Conservation (phyloP, 192 early-diverging fungal species). For the Chytriomyces sp. region DNA sequence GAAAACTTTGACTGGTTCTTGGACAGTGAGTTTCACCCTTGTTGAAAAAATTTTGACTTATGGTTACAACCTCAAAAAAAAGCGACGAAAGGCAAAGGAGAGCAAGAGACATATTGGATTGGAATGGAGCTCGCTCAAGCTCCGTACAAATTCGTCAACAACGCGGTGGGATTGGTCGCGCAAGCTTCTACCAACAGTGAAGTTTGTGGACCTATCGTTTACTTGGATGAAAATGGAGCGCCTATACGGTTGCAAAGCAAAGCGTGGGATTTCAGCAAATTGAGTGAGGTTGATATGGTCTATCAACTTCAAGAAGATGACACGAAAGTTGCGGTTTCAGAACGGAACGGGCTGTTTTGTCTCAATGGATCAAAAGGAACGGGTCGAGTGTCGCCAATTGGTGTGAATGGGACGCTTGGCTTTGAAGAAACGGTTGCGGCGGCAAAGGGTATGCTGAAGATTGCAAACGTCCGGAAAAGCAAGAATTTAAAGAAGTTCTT, state of each 20-base stretch:
- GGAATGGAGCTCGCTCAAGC: neutral
- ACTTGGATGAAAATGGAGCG: neutral
- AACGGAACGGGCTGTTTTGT: too few species aligned
- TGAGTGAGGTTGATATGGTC: too few species aligned
- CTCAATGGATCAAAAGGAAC: too few species aligned
- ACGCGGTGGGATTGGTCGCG: neutral
- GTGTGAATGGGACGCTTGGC: too few species aligned
- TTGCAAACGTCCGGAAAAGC: too few species aligned
- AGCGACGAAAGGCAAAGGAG: neutral
- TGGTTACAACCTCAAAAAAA: neutral
- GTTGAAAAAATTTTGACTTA: neutral
- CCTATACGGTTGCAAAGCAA: neutral
- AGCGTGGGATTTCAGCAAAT: too few species aligned
- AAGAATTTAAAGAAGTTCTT: too few species aligned
- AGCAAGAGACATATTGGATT: neutral
- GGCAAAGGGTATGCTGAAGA: too few species aligned
- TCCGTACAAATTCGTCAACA: neutral
- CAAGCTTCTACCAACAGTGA: neutral
- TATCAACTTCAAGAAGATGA: too few species aligned
- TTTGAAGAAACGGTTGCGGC: too few species aligned
- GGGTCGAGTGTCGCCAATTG: too few species aligned
- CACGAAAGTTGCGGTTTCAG: too few species aligned
- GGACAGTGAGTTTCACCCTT: neutral
- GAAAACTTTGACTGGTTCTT: conserved; percentile 16
- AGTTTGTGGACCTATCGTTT: neutral